Base-by-base conservation (phyloP, 2,329 filamentous ascomycete species). In the Arthrinium phaeospermum region DNA sequence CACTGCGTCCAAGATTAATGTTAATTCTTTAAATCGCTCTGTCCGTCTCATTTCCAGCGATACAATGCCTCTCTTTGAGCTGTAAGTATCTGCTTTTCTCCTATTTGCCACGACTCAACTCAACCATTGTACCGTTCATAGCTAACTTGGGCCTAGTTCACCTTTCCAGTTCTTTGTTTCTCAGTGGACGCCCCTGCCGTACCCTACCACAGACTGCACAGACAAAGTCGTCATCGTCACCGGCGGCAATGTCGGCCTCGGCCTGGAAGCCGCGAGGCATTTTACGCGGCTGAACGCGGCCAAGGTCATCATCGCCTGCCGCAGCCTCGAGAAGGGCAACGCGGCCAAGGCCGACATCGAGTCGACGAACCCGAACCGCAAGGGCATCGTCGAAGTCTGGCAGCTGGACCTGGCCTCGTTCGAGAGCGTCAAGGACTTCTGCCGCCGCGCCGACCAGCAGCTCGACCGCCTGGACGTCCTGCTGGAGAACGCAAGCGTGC, bases 261-360 rank as follows among this genome's bases (percentile, higher is more conserved):
- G 85, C 5, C 78, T 82, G 24, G 85, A 86, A 73, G 82, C 83
- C 46, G 81, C 82, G 16, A 80, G 81, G 4, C 83, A 86, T 71
- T 82, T 86, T 72, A 78, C 81, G 13, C 78, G 78, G 6, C 81
- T 86, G 37, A 78, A 80, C 4, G 84, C 83, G 8, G 74, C 77
- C 27, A 82, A 80, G 34, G 81, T 88, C 22, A 83, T 88, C 47
- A 76, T 88, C 22, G 85, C 80, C 46, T 82, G 82, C 22, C 84
- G 86, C 51, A 79, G 76, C 51, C 68, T 81, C 1, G 77, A 80
- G 2, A 85, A 84, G 68, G 86, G 83, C 53, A 79, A 85, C 27
- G 80, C 77, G 1, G 86, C 87, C 44, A 80, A 80, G 70, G 73
- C 71, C 3, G 78, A 82, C 16, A 83, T 85, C 30, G 79, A 82